phyloP scores from a whole-genome alignment of 495 filamentous ascomycete genomes.

The Sphaerosporella brunnea region DNA sequence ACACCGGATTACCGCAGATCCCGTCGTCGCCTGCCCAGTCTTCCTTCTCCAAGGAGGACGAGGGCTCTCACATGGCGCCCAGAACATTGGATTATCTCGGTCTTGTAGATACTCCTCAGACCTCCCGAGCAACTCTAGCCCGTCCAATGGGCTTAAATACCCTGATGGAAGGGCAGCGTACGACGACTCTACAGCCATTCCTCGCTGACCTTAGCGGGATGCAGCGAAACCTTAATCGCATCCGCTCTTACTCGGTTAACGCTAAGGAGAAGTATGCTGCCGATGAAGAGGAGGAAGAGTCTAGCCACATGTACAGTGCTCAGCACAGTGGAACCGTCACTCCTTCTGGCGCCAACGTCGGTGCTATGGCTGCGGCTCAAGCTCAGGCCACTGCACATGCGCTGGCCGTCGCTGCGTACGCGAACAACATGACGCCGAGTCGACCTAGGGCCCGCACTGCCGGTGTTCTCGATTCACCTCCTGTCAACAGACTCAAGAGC shows the following conservation, averaged over 20 bases:
- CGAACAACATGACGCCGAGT: conserved; percentile 36
- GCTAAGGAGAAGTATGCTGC: conserved; percentile 94
- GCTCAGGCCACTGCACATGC: conserved; percentile 89
- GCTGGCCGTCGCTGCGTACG: conserved; percentile 79
- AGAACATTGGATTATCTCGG: conserved; percentile 92
- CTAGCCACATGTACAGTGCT: conserved; percentile 38
- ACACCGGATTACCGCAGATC: conserved; percentile 56
- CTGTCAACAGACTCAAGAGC: conserved; percentile 49
- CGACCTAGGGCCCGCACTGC: conserved; percentile 78
- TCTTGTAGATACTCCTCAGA: conserved; percentile 83
- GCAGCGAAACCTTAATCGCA: conserved; percentile 64
- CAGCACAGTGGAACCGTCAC: conserved; percentile 30
- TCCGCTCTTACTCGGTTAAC: conserved; percentile 95
- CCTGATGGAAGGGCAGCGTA: conserved; percentile 31
- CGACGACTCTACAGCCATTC: conserved; percentile 44
- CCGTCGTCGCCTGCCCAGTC: conserved; percentile 79
- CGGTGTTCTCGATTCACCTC: conserved; percentile 72
- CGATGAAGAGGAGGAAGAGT: conserved; percentile 78
- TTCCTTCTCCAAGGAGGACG: conserved; percentile 72
- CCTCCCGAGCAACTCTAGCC: conserved; percentile 50
- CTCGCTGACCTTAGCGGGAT: conserved; percentile 60
- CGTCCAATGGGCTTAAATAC: conserved; percentile 43
- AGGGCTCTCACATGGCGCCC: conserved; percentile 67
- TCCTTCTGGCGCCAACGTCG: conserved; percentile 32
- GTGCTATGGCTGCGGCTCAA: conserved; percentile 46